Conservation (phyloP, 495 filamentous ascomycete genomes). For the Saxispiralis lemnorum region DNA sequence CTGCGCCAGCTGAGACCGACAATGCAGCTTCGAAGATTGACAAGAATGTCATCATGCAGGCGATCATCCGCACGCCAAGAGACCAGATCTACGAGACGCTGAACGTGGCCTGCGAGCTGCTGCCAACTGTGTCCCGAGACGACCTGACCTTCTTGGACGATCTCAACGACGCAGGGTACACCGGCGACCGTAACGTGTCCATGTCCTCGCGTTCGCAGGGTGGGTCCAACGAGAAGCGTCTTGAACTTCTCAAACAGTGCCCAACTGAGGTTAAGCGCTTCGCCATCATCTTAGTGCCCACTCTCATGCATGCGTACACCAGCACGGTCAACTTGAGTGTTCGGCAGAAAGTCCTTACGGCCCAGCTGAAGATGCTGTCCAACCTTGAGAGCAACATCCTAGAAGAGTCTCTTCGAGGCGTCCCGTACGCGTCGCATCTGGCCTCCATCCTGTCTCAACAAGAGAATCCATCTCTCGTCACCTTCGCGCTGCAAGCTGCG, state of each 20-base stretch:
- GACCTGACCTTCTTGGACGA: slow-evolving; percentile 35
- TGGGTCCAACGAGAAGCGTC: slow-evolving; percentile 55
- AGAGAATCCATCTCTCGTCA: slow-evolving; percentile 76
- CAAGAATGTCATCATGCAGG: slow-evolving; percentile 96
- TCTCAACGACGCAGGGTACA: slow-evolving; percentile 31
- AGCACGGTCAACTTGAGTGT: slow-evolving; percentile 96
- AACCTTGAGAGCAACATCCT: slow-evolving; percentile 72
- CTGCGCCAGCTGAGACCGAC: slow-evolving; percentile 62
- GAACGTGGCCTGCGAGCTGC: slow-evolving; percentile 91
- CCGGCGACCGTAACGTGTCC: slow-evolving; percentile 23
- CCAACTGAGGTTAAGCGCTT: slow-evolving; percentile 78
- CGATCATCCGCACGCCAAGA: slow-evolving; percentile 85
- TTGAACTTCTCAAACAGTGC: slow-evolving; percentile 60
- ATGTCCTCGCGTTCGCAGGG: slow-evolving; percentile 33
- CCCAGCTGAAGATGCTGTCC: slow-evolving; percentile 97
- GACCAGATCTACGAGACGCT: slow-evolving; percentile 95
- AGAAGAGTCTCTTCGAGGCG: slow-evolving; percentile 68
- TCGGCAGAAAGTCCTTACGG: slow-evolving; percentile 87
- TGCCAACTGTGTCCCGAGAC: slow-evolving; percentile 47
- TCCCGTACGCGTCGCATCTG: slow-evolving; percentile 93
- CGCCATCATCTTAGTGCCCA: slow-evolving; percentile 86
- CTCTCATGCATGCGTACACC: slow-evolving; percentile 89
- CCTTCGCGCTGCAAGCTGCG: slow-evolving; percentile 69
- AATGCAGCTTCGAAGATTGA: slow-evolving; percentile 80
- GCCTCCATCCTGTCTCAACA: slow-evolving; percentile 92